phyloP scores from a whole-genome alignment of 257 asterid species.

The Lycium ferocissimum region DNA sequence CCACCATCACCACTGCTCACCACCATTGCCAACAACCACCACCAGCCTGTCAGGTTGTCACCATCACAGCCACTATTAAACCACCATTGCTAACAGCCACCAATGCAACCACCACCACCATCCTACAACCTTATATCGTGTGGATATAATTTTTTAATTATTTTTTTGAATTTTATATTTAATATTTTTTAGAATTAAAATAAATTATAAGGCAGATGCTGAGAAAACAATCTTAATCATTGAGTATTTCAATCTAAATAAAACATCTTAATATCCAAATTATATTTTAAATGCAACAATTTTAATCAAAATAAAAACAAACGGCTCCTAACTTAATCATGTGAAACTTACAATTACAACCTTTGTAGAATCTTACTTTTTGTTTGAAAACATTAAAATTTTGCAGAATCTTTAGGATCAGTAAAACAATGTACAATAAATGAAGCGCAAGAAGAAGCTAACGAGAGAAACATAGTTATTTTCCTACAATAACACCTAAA shows the following conservation, averaged over 20 bases:
- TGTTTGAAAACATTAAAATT: too few relatives aligned
- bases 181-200: not conserved
- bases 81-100: too few relatives aligned
- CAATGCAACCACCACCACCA: too few relatives aligned
- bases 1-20: too few relatives aligned
- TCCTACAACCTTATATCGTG: not conserved
- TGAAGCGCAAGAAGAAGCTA: not conserved
- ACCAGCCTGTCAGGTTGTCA: not conserved
- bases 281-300: not conserved
- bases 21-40: not conserved
- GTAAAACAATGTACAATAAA: not conserved
- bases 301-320: not conserved
- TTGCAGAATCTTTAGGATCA: not conserved
- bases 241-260: not conserved
- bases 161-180: not conserved
- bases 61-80: too few relatives aligned
- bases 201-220: not conserved
- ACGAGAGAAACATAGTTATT: not conserved
- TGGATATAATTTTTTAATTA: not conserved
- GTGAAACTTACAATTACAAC: not conserved
- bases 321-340: not conserved
- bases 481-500: not conserved
- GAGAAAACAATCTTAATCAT: not conserved
- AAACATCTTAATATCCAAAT: not conserved
- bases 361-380: not conserved